A percentile compares a stretch with the other conserved stretches of the same genome.
These are phyloP conservation scores for Lactifluus hygrophoroides DNA, from an alignment of 768 basidiomycete genomes.

Conservation along the genomic window DNA sequence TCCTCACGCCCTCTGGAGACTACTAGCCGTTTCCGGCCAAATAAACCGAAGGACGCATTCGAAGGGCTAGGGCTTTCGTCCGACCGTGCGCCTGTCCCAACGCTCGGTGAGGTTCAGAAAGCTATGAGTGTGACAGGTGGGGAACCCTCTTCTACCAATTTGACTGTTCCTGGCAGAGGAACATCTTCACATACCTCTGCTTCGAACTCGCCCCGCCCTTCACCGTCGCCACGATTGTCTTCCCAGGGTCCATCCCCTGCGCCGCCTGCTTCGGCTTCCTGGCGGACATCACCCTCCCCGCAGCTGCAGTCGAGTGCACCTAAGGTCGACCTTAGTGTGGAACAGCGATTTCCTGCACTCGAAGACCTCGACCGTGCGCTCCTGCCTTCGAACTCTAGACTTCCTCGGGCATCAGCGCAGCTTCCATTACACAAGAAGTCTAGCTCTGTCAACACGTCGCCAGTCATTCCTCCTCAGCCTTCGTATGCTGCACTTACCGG, in stretches of 20 bases:
- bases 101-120: constrained; percentile 68
- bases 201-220: constrained; percentile 14
- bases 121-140: constrained; percentile 29
- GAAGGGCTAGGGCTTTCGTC: constrained; percentile 57
- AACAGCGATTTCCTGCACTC: constrained; percentile 78
- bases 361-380: constrained; percentile 70
- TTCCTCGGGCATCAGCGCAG: constrained; percentile 3
- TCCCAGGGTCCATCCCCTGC: constrained; percentile 14
- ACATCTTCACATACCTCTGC: constrained; percentile 3
- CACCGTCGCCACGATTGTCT: constrained; percentile 13
- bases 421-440: constrained; percentile 5
- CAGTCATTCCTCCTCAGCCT: neutral
- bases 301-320: constrained; percentile 19
- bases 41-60: constrained; percentile 58
- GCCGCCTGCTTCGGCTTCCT: constrained; percentile 11
- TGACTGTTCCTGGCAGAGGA: constrained; percentile 11
- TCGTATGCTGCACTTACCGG: neutral
- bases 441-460: neutral
- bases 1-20: constrained; percentile 6
- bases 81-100: constrained; percentile 45
- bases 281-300: constrained; percentile 14
- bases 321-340: constrained; percentile 41
- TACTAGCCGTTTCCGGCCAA: constrained; percentile 8
- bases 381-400: constrained; percentile 23
- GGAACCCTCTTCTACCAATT: constrained; percentile 1